Conservation (phyloP, 805 yeast species). For the Kodamaea kakaduensis region DNA sequence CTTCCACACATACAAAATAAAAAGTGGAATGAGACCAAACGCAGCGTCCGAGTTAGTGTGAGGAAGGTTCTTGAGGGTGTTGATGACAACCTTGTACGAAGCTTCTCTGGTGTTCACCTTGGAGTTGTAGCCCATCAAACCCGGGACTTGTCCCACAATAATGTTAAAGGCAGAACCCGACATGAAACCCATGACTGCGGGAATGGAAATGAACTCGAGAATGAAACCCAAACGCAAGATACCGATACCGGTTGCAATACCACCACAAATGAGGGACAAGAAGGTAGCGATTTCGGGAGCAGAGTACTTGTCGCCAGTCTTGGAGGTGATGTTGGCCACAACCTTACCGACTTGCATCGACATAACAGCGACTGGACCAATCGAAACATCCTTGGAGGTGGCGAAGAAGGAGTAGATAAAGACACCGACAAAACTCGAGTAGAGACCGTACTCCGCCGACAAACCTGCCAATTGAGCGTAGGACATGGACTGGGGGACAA, state of each 20-base stretch:
- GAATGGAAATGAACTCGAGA: slow-evolving; percentile 82
- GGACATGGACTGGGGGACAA: slow-evolving; percentile 95
- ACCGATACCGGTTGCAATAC: slow-evolving; percentile 79
- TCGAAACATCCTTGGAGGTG: slow-evolving; percentile 90
- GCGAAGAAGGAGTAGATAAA: slow-evolving; percentile 87
- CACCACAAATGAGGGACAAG: slow-evolving; percentile 78
- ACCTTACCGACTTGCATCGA: slow-evolving; percentile 80
- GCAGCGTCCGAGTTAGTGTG: slow-evolving; percentile 77
- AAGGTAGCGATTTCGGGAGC: slow-evolving; percentile 78
- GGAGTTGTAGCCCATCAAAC: slow-evolving; percentile 68
- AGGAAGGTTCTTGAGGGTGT: slow-evolving; percentile 68
- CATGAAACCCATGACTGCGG: slow-evolving; percentile 94
- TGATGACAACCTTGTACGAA: slow-evolving; percentile 64
- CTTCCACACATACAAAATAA: slow-evolving; percentile 71
- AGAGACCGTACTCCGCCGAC: slow-evolving; percentile 79
- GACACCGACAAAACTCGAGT: slow-evolving; percentile 90
- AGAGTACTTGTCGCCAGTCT: slow-evolving; percentile 40
- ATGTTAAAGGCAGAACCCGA: slow-evolving; percentile 89
- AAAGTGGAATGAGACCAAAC: slow-evolving; percentile 74
- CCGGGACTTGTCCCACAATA: slow-evolving; percentile 82
- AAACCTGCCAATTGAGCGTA: slow-evolving; percentile 85
- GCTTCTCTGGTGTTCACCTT: slow-evolving; percentile 68
- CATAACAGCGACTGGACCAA: slow-evolving; percentile 98
- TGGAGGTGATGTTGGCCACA: slow-evolving; percentile 53
- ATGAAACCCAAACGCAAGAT: slow-evolving; percentile 80